Evolutionary conservation across 2,329 filamentous ascomycete genomes (phyloP), one percentile per base, ranked within the genome.

Genomic region (Phialophora verrucosa): DNA sequence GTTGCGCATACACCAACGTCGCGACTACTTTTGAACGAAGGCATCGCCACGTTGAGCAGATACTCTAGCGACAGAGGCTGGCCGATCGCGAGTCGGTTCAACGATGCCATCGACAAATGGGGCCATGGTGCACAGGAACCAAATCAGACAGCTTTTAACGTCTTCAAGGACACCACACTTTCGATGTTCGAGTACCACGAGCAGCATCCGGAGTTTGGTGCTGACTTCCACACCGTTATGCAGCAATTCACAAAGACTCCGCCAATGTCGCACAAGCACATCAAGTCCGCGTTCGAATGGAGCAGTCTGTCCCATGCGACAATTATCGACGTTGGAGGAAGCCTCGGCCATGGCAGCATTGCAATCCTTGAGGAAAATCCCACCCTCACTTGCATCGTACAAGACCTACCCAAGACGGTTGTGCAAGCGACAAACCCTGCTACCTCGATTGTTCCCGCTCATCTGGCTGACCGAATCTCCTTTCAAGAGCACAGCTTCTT

Each of bases 401-500:
- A 71, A 31, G 69, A 71, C 23, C 59, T 70, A n/a, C 56, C 62
- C 10, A 35, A 59, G 17, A 58, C 47, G 3, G 29, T 64, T n/a
- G 25, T 23, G 5, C 51, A 53, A 25, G 38, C 62, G 1, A 59
- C 62, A 29, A 20, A 50, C 32, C 55, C 55, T n/a, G 61, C 32
- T 61, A 63, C 53, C 53, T 65, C 35, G 51, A 66, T 32, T 51
- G 61, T 32, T 29, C 65, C 54, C 25, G 61, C 27, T 20, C 47
- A 42, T 38, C 51, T 35, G 14, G 63, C 20, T 44, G 69, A 67
- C 17, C 75, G 76, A 55, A 73, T 78, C 49, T 72, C 69, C 6
- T 80, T 80, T 66, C 77, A 80, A 67, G 77, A 77, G 2, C 85
- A 89, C 72, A 83, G 88, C 71, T 87, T 89, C 73, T 87, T 88